phyloP scores from a whole-genome alignment of 345 rosid genomes.

The Geranium rotundifolium region DNA sequence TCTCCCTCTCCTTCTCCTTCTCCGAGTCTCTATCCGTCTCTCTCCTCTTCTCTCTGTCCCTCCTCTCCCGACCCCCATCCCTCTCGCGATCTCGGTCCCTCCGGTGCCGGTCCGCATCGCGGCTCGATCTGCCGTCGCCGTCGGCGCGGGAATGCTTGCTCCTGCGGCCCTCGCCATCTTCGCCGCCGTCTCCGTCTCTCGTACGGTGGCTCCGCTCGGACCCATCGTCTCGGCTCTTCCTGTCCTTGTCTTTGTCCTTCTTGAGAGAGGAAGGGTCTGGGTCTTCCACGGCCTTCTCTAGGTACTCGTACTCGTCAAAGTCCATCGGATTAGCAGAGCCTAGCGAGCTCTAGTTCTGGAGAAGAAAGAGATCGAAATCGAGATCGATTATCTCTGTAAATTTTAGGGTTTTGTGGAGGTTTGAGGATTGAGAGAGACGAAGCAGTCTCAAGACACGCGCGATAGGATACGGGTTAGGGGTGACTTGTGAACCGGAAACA shows the following conservation, averaged over 20 bases:
- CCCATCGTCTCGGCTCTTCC: constrained; percentile 27
- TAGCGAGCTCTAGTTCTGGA: background rate
- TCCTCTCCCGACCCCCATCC: constrained; percentile 27
- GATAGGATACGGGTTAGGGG: too few relatives aligned
- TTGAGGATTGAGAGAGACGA: background rate
- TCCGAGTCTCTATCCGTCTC: constrained; percentile 12
- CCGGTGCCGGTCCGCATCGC: constrained; percentile 13
- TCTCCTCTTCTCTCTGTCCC: constrained; percentile 18
- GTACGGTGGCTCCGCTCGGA: constrained; percentile 65
- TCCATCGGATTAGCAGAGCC: constrained; percentile 33
- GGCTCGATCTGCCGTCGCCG: constrained; percentile 47
- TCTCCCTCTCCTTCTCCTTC: constrained; percentile 13
- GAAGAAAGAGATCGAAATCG: background rate
- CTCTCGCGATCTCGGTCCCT: constrained; percentile 31
- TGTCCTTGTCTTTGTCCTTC: constrained; percentile 29
- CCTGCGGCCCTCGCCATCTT: constrained; percentile 32
- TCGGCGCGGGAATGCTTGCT: constrained; percentile 45
- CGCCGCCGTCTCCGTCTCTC: constrained; percentile 39
- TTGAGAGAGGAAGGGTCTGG: background rate
- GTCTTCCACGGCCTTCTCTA: constrained; percentile 79
- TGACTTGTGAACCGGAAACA: too few relatives aligned
- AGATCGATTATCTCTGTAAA: background rate
- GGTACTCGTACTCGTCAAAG: constrained; percentile 90
- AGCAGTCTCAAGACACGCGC: too few relatives aligned
- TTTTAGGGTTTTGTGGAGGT: background rate